Evolutionary conservation across 2,329 filamentous ascomycete species (phyloP), one percentile per base, ranked within the genome.

Genomic region (Anthostomella pinea): DNA sequence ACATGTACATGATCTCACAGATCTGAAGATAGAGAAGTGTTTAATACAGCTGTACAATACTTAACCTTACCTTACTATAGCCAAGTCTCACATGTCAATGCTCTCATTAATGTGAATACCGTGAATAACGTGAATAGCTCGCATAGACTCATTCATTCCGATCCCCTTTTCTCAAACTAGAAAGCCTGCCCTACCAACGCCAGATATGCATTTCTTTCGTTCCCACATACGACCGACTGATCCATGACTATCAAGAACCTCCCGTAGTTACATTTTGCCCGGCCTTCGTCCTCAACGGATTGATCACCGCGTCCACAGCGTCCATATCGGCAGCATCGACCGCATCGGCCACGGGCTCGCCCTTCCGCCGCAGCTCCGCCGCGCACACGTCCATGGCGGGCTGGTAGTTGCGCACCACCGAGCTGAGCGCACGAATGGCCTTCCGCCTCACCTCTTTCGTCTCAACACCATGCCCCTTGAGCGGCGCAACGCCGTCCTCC

Each of bases 311-410:
- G 62, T 96, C 87, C 25, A 95, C 81, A 6, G 79, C 81, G 35
- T 89, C 85, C 93, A 97, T 97, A 61, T 96, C 81, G 14, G 67
- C 70, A 0, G 91, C 88, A 57, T 95, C 85, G n/a, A 91, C 67
- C 51, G 79, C 81, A 13, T 62, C 69, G 19, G 72, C 69, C 5
- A 65, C 63, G 2, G 62, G 62, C 56, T 79, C 75, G 32, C 79
- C 77, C 30, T 68, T 63, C 53, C 77, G 77, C 14, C 62, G 64
- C 54, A 85, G 66, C 53, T 83, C 76, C 22, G 74, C 70, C 1
- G 81, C 77, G 43, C 89, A 69, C 16, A 73, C 69, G 59, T 88
- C 83, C 65, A 91, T 73, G 17, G 83, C 83, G 1, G 88, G 85
- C 67, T 95, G 91, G 62, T 87, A 95, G 63, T 98, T 98, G 59